These are phyloP conservation scores for Septoria linicola DNA, from an alignment of 2,329 filamentous ascomycete genomes.

Conservation along the genomic window DNA sequence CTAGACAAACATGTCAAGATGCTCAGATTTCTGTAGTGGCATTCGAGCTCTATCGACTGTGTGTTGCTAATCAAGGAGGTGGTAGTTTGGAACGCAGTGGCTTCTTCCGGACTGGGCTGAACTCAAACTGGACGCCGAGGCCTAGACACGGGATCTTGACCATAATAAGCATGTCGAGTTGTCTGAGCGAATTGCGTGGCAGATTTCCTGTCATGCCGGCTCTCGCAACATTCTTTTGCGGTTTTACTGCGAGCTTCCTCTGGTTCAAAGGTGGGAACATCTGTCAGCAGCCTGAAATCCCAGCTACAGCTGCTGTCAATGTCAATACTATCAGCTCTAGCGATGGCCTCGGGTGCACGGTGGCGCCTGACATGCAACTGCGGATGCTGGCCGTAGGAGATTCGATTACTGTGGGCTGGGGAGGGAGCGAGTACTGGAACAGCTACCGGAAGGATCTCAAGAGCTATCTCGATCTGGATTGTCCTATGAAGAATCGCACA, in stretches of 20 bases:
- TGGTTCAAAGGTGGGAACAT: not conserved
- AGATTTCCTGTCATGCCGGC: not conserved
- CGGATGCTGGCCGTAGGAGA: slow-evolving; percentile 15
- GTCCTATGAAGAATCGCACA: slow-evolving; percentile 3
- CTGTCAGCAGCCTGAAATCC: not conserved
- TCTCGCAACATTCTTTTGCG: not conserved
- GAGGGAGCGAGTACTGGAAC: slow-evolving; percentile 9
- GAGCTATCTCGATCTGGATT: slow-evolving; percentile 9
- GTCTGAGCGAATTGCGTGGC: not conserved
- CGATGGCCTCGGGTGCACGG: slow-evolving; percentile 7
- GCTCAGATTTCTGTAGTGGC: too few species aligned
- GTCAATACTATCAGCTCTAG: not conserved
- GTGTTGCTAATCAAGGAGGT: not conserved
- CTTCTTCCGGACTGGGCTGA: not conserved
- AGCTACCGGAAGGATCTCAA: slow-evolving; percentile 13
- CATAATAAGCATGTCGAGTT: not conserved
- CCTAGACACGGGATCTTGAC: not conserved
- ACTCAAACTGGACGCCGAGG: slow-evolving; percentile 9
- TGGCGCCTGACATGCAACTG: slow-evolving; percentile 7
- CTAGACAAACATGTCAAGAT: too few species aligned
- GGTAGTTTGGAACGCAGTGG: not conserved
- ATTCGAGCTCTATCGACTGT: too few species aligned
- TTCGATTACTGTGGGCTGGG: slow-evolving; percentile 18
- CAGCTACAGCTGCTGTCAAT: not conserved
- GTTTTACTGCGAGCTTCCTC: not conserved